A percentile compares a stretch with the other conserved stretches of the same genome.
phyloP scores from a whole-genome alignment of 1,284 basidiomycete species.

The Malassezia nana region DNA sequence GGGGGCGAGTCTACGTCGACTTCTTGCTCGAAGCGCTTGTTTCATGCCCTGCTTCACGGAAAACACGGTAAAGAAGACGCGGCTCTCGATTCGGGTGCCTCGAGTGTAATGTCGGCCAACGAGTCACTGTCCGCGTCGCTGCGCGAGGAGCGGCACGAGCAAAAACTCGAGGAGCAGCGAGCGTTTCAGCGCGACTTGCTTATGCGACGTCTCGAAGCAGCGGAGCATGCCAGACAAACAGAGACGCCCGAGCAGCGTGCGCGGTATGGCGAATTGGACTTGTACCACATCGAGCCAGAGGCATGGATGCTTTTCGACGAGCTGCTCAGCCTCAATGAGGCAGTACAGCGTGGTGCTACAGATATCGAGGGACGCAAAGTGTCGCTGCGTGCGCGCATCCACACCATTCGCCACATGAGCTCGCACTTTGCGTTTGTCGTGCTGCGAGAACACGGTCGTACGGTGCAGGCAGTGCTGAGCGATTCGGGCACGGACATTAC shows the following conservation, averaged over 20 bases:
- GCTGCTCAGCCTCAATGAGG: constrained; percentile 19
- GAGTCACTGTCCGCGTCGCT: background rate
- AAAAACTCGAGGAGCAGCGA: constrained; percentile 9
- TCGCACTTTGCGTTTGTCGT: constrained; percentile 38
- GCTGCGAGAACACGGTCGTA: constrained; percentile 34
- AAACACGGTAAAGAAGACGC: background rate
- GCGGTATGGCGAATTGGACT: constrained; percentile 21
- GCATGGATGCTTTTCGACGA: constrained; percentile 17
- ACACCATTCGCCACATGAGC: constrained; percentile 36
- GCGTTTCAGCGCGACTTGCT: constrained; percentile 15
- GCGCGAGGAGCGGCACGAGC: constrained; percentile 1
- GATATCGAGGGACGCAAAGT: constrained; percentile 10
- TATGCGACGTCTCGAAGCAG: constrained; percentile 14
- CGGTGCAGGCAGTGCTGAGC: constrained; percentile 36
- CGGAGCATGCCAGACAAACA: constrained; percentile 20
- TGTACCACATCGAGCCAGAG: constrained; percentile 7
- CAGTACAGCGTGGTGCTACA: constrained; percentile 6
- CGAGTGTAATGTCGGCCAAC: background rate
- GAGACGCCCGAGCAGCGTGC: constrained; percentile 35
- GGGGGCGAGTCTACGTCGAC: background rate
- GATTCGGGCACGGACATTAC: constrained; percentile 24
- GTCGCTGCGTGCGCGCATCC: constrained; percentile 30
- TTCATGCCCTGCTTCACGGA: background rate
- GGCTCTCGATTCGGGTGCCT: background rate
- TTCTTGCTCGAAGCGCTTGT: background rate